Evolutionary conservation across 345 rosid species (phyloP).

Genomic region (Acer campestre): DNA sequence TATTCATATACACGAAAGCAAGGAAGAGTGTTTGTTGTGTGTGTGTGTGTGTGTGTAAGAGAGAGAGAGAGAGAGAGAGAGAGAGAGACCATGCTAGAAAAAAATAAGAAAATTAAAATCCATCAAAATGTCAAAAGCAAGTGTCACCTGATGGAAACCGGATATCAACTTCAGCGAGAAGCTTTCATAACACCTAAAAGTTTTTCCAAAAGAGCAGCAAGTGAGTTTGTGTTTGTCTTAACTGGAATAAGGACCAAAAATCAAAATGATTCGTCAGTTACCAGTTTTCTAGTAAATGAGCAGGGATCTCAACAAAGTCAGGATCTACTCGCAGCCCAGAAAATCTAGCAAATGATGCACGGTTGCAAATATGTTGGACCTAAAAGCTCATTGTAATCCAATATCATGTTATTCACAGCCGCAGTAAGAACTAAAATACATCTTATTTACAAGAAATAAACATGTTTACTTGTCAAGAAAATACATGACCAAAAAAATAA

Average conservation of each 20-base stretch:
- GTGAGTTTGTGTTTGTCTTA: slow-evolving; percentile 8
- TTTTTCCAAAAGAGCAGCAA: slow-evolving; percentile 23
- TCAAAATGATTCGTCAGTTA: slow-evolving; percentile 20
- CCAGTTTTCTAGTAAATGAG: slow-evolving; percentile 85
- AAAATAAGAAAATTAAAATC: neutral
- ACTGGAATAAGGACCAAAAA: slow-evolving; percentile 10
- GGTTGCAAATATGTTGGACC: slow-evolving; percentile 93
- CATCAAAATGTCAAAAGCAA: slow-evolving; percentile 11
- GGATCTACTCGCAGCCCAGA: slow-evolving; percentile 88
- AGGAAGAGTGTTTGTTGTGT: neutral
- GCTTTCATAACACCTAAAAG: slow-evolving; percentile 88
- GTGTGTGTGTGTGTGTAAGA: neutral
- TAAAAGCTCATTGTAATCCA: slow-evolving; percentile 33
- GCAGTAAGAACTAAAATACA: neutral
- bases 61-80: neutral
- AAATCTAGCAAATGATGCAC: slow-evolving; percentile 83
- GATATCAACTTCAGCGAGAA: slow-evolving; percentile 86
- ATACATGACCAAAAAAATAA: slow-evolving; percentile 17
- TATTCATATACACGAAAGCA: neutral
- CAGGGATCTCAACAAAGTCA: slow-evolving; percentile 94
- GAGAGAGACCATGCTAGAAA: slow-evolving; percentile 7
- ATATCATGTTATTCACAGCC: slow-evolving; percentile 4
- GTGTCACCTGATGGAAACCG: slow-evolving; percentile 87
- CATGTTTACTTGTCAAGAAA: neutral
- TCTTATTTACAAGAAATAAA: slow-evolving; percentile 8